Percentiles rank a stretch among this genome's conserved stretches.
phyloP scores from a whole-genome alignment of 1,284 basidiomycete genomes.

The Pascua guehoae region DNA sequence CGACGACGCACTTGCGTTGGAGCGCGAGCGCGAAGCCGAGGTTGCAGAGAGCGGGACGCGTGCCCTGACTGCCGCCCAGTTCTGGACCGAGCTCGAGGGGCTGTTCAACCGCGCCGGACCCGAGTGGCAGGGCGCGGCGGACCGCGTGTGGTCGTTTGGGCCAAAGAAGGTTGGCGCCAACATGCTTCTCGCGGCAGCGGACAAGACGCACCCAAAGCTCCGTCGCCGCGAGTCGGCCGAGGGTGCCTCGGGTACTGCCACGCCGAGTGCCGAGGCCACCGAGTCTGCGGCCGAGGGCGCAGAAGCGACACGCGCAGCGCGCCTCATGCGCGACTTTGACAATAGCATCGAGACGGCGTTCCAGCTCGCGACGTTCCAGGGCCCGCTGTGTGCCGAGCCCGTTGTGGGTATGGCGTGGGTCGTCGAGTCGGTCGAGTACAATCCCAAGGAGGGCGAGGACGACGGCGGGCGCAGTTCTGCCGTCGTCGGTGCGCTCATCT shows the following conservation, averaged over 20 bases:
- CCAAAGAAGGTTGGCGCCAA: slow-evolving; percentile 84
- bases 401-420: slow-evolving; percentile 91
- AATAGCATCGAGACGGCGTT: slow-evolving; percentile 87
- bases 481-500: slow-evolving; percentile 82
- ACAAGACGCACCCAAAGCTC: slow-evolving; percentile 28
- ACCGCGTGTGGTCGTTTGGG: slow-evolving; percentile 86
- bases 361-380: slow-evolving; percentile 88
- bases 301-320: slow-evolving; percentile 37
- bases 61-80: slow-evolving; percentile 67
- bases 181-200: slow-evolving; percentile 67
- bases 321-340: slow-evolving; percentile 63
- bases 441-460: slow-evolving; percentile 54
- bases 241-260: slow-evolving; percentile 39
- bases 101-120: slow-evolving; percentile 67
- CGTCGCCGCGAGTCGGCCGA: slow-evolving; percentile 40
- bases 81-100: slow-evolving; percentile 70
- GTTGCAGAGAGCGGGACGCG: slow-evolving; percentile 50
- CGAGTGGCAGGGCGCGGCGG: slow-evolving; percentile 73
- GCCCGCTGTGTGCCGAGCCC: slow-evolving; percentile 92
- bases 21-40: slow-evolving; percentile 43
- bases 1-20: slow-evolving; percentile 31
- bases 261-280: slow-evolving; percentile 19
- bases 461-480: slow-evolving; percentile 66
- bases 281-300: slow-evolving; percentile 14
- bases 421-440: slow-evolving; percentile 63